Evolutionary conservation across 2,329 filamentous ascomycete genomes (phyloP), one percentile per base, ranked within the genome.

Genomic region (Ustilaginoidea virens): DNA sequence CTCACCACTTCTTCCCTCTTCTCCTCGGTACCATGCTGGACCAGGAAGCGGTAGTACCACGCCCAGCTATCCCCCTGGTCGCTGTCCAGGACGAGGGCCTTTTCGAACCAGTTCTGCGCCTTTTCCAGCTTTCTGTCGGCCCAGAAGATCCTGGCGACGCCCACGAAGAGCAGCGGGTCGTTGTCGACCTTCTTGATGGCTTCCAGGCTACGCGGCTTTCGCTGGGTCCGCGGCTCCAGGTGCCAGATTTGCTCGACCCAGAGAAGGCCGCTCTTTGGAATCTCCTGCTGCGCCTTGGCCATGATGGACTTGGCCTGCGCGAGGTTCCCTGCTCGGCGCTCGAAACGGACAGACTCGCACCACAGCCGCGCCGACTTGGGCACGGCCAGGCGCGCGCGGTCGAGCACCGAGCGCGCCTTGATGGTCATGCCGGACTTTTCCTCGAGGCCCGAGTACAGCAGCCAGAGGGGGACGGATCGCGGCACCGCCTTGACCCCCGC

Each of bases 131-230:
- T 77, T 32, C 90, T 69, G 56, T 98, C 90, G 7, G 71, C 75
- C 90, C 90, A 98, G 58, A 98, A 94, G 40, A 96, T 92, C 13
- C 90, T 74, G 5, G 86, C 90, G 9, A 93, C 85, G 0, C 86
- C 86, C 19, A 92, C 79, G 48, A 96, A 92, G 4, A 98, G 64
- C 13, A 77, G 67, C 0, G 90, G 74, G 48, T 96, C 87, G 46
- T 85, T 90, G 48, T 96, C 90, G 5, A 92, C 82, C 53, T 92
- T 92, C 58, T 93, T 92, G 56, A 98, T 92, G 17, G 87, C 92
- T 56, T 96, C 90, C 25, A 96, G 63, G 32, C 80, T 81, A 35
- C 86, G 74, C 4, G 87, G 79, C 52, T 94, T 93, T 33, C 92
- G 80, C 51, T 96, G 85, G 20, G 90, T 92, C 28, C 90, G 76